Conservation (phyloP, 768 basidiomycete genomes). For the Naganishia randhawae region DNA sequence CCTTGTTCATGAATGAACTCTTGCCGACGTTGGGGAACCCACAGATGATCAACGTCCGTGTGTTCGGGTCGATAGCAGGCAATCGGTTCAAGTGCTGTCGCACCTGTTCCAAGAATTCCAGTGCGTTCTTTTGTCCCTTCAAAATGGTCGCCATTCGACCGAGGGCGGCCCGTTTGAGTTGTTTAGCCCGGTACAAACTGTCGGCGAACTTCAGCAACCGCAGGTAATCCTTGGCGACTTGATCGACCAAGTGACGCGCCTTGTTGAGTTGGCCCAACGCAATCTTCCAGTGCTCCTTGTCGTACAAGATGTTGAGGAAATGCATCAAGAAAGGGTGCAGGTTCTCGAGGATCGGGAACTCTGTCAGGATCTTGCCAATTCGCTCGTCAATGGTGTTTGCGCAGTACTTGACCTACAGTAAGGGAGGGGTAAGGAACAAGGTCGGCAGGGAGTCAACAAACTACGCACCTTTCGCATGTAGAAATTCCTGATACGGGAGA, state of each 20-base stretch:
- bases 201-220: constrained; percentile 97
- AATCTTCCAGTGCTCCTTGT: constrained; percentile 99
- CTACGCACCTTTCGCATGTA: constrained; percentile 99
- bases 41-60: constrained; percentile 92
- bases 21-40: constrained; percentile 99
- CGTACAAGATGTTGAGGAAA: constrained; percentile 95
- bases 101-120: constrained; percentile 98
- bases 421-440: constrained; percentile 54
- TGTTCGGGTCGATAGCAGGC: constrained; percentile 96
- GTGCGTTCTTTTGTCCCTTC: constrained; percentile 95
- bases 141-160: constrained; percentile 99
- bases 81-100: constrained; percentile 98
- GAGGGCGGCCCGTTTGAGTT: constrained; percentile 93
- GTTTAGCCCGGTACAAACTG: constrained; percentile 95
- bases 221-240: constrained; percentile 94
- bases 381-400: constrained; percentile 23
- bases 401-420: constrained; percentile 17
- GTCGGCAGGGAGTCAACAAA: constrained; percentile 96
- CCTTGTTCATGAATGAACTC: constrained; percentile 99
- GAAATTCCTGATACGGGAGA: constrained; percentile 86
- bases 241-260: constrained; percentile 90
- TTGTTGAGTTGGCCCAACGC: constrained; percentile 96
- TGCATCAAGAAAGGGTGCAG: constrained; percentile 94
- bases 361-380: constrained; percentile 79
- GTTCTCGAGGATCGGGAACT: constrained; percentile 98